Evolutionary conservation across 306 rosid genomes (phyloP).

Genomic region (Purshia tridentata): DNA sequence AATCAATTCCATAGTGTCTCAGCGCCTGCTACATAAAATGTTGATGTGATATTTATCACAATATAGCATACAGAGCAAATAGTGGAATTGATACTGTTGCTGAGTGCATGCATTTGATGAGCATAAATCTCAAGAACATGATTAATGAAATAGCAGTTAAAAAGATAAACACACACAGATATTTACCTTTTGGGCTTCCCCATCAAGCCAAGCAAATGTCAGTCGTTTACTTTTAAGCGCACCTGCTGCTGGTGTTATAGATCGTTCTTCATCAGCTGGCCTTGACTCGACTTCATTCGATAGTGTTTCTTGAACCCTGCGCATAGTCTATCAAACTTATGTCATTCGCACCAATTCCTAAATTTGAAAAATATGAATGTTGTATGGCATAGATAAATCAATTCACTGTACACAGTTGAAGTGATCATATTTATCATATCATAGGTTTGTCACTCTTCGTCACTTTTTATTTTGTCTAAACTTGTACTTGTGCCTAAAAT

Average conservation of each 20-base stretch:
- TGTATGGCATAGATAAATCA: constrained; percentile 1
- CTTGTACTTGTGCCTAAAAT: too few relatives aligned
- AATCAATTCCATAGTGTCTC: not conserved
- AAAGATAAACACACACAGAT: constrained; percentile 9
- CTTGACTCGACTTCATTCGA: constrained; percentile 42
- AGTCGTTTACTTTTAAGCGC: constrained; percentile 59
- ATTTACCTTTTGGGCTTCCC: constrained; percentile 80
- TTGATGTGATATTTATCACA: not conserved
- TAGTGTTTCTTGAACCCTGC: constrained; percentile 73
- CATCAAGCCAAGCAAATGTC: constrained; percentile 94
- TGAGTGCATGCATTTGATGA: not conserved
- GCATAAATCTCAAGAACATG: constrained; percentile 2
- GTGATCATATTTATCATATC: too few relatives aligned
- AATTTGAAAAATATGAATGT: constrained; percentile 17
- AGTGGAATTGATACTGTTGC: not conserved
- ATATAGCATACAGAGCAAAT: not conserved
- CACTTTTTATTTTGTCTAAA: too few relatives aligned
- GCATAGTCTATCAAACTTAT: constrained; percentile 58
- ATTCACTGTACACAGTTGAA: not conserved
- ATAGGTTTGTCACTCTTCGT: too few relatives aligned
- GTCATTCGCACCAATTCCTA: constrained; percentile 41
- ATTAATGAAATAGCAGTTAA: constrained; percentile 1
- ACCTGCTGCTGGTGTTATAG: constrained; percentile 51
- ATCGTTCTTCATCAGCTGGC: constrained; percentile 43
- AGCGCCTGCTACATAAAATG: too few relatives aligned